phyloP scores from a whole-genome alignment of 352 stramenopile genomes.

The Chrysophaeum taylorii region DNA sequence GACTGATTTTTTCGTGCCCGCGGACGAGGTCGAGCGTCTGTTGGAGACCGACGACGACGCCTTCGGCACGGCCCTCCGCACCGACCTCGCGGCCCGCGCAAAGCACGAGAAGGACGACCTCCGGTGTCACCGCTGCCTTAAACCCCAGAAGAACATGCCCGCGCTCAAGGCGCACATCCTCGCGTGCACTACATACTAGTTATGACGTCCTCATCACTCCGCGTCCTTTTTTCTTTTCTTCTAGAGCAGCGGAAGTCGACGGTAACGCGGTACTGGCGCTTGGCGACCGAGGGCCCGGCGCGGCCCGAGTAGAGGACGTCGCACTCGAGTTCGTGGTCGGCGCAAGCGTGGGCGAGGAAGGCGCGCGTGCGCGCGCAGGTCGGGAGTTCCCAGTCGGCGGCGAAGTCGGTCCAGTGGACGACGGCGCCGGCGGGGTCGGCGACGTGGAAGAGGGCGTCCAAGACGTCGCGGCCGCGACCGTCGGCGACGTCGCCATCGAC shows the following conservation, averaged over 20 bases:
- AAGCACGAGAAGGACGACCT: constrained; percentile 16
- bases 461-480: constrained; percentile 37
- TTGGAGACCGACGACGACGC: constrained; percentile 18
- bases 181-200: no score
- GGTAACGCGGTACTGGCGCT: constrained; percentile 47
- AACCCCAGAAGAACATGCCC: constrained; percentile 12
- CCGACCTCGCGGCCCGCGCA: neutral
- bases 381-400: constrained; percentile 49
- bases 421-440: constrained; percentile 41
- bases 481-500: constrained; percentile 39
- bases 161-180: constrained; percentile 27
- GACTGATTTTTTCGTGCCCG: constrained; percentile 34
- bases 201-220: no score
- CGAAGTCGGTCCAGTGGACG: constrained; percentile 60
- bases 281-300: constrained; percentile 43
- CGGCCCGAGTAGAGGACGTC: constrained; percentile 46
- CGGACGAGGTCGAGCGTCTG: constrained; percentile 20
- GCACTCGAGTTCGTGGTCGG: constrained; percentile 28
- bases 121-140: constrained; percentile 23
- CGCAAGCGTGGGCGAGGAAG: constrained; percentile 35
- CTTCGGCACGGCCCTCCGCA: neutral
- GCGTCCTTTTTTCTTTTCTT: no score
- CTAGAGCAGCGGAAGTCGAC: constrained; percentile 55
- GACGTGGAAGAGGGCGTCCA: constrained; percentile 41
- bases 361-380: constrained; percentile 37